Base-by-base conservation (phyloP, 352 stramenopile genomes). In the Thalassiosira hispida region DNA sequence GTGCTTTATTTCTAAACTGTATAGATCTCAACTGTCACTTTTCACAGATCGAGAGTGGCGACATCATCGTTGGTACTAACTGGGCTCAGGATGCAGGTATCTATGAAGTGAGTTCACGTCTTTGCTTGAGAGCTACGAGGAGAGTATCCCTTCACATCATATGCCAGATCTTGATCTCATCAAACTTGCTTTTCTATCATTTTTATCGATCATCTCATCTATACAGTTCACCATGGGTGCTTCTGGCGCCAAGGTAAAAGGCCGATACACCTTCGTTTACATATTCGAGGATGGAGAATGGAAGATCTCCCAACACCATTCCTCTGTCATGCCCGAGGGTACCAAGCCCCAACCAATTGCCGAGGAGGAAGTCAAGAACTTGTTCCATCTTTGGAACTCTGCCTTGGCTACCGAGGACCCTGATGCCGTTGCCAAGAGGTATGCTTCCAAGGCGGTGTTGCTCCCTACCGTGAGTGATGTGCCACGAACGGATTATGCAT, bases 251-350 rank as follows among this genome's bases (percentile, higher is more conserved):
- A 77, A 77, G 31, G 75, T 87, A 16, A 84, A 84, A 27, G 79
- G 35, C 35, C 79, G 85, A 42, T 91, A 89, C 66, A 85, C 75
- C 1, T 91, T 81, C 66, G 53, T 85, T 11, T 91, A 91, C 46
- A 67, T 77, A 9, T 67, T 77, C 25, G 85, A 88, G 65, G 74
- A 84, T 55, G 85, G 80, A 14, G 18, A 81, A 31, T 91, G 85
- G 85, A 91, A 88, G 42, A 80, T 86, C 56, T 29, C 23, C n/a
- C 81, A 90, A 55, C 84, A 90, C 67, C 84, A 90, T 56, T 90
- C 84, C 12, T 84, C 69, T 38, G 80, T 87, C 31, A 88, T 82
- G 79, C 66, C 66, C 11, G 62, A 80, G 55, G 73, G 42, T 8
- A 38, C 31, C 3, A 38, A 38, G 8, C 31, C 31, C 46, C 40